These are phyloP conservation scores for Candida hispaniensis DNA, from an alignment of 805 yeast genomes.

Conservation along the genomic window DNA sequence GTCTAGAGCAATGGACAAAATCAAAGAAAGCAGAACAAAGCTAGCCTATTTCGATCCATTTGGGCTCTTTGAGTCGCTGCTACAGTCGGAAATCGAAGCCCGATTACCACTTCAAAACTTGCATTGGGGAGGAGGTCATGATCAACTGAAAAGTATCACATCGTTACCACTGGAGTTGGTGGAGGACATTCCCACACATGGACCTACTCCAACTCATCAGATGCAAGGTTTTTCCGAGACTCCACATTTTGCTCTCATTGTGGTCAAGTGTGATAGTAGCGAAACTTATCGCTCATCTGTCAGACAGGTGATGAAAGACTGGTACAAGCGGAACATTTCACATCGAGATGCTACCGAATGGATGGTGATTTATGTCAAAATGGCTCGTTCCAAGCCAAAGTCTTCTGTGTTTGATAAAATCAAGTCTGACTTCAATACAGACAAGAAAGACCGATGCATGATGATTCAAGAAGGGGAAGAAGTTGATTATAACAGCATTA, in stretches of 20 bases:
- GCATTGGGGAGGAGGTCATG: constrained; percentile 50
- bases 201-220: constrained; percentile 27
- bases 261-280: constrained; percentile 51
- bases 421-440: constrained; percentile 39
- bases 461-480: constrained; percentile 25
- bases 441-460: constrained; percentile 31
- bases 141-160: constrained; percentile 55
- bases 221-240: constrained; percentile 33
- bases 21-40: constrained; percentile 20
- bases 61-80: constrained; percentile 33
- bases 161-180: constrained; percentile 41
- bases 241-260: constrained; percentile 56
- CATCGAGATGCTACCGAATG: constrained; percentile 41
- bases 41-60: constrained; percentile 72
- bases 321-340: constrained; percentile 45
- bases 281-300: constrained; percentile 73
- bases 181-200: constrained; percentile 43
- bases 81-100: constrained; percentile 34
- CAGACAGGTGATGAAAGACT: constrained; percentile 70
- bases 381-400: constrained; percentile 32
- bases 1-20: too few species aligned
- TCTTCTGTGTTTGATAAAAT: constrained; percentile 45
- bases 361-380: constrained; percentile 44
- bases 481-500: constrained; percentile 18
- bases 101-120: constrained; percentile 51